These are phyloP conservation scores for Candida arabinofermentans DNA, from an alignment of 805 yeast genomes.

Conservation along the genomic window DNA sequence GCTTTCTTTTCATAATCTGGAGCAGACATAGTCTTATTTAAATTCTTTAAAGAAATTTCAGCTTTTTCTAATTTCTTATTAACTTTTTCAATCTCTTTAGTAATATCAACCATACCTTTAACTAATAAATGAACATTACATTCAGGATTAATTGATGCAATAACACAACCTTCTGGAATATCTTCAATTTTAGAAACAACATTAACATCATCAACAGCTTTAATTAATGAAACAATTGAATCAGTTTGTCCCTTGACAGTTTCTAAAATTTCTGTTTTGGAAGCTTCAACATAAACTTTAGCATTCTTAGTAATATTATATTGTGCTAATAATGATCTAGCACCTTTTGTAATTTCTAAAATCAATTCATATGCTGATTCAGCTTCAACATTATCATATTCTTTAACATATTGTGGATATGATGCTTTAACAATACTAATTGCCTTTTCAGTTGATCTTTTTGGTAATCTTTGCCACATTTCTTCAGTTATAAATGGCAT, in stretches of 20 bases:
- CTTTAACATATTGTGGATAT: constrained; percentile 65
- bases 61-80: constrained; percentile 69
- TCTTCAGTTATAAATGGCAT: constrained; percentile 98
- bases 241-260: constrained; percentile 69
- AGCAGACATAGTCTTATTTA: constrained; percentile 64
- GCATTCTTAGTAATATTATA: constrained; percentile 87
- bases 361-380: constrained; percentile 77
- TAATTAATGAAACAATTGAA: constrained; percentile 87
- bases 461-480: constrained; percentile 98
- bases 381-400: constrained; percentile 62
- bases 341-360: constrained; percentile 81
- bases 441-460: constrained; percentile 67
- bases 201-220: constrained; percentile 75
- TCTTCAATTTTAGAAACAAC: constrained; percentile 53
- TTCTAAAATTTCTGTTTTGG: constrained; percentile 40
- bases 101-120: constrained; percentile 91
- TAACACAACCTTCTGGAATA: constrained; percentile 88
- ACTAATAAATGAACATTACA: constrained; percentile 87
- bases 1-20: constrained; percentile 87
- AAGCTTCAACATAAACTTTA: constrained; percentile 75
- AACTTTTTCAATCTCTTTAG: constrained; percentile 84
- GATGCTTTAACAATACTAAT: constrained; percentile 72
- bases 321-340: constrained; percentile 89
- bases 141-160: constrained; percentile 74
- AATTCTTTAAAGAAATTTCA: constrained; percentile 51